Conservation (phyloP, 2,329 filamentous ascomycete genomes). For the Akanthomyces muscarius region DNA sequence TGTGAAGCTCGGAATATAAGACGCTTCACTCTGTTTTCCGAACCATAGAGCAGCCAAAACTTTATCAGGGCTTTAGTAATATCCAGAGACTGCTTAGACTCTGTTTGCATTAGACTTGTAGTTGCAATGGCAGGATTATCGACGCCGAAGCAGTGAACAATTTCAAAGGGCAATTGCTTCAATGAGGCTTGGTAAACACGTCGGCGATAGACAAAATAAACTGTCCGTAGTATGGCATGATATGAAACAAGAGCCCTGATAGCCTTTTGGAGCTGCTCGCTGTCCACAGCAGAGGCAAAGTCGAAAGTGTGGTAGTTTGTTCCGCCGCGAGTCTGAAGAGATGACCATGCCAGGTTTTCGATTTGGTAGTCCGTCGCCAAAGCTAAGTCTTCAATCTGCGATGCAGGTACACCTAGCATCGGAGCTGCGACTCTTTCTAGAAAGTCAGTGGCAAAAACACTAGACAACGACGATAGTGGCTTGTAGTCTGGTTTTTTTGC, state of each 20-base stretch:
- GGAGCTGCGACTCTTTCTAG: constrained; percentile 31
- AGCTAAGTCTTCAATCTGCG: constrained; percentile 1
- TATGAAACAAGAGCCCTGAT: background rate
- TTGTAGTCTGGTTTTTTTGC: background rate
- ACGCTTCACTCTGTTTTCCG: background rate
- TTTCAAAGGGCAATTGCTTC: background rate
- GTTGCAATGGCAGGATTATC: background rate
- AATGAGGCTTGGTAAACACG: constrained; percentile 2
- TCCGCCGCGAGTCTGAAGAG: constrained; percentile 10
- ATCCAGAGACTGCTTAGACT: background rate
- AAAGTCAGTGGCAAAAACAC: background rate
- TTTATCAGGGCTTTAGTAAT: background rate
- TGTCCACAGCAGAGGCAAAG: background rate
- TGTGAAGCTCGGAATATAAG: constrained; percentile 12
- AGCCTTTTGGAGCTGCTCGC: background rate
- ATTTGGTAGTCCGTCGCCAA: constrained; percentile 12
- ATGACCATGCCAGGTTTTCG: constrained; percentile 14
- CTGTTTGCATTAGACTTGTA: background rate
- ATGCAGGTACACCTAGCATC: background rate
- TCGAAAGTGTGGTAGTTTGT: constrained; percentile 13
- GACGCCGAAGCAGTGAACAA: background rate
- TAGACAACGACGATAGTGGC: background rate
- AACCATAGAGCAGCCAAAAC: background rate
- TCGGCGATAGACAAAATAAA: background rate
- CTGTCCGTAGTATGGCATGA: constrained; percentile 9